Evolutionary conservation across 2,329 filamentous ascomycete genomes (phyloP).

Genomic region (Juglanconis oblonga): DNA sequence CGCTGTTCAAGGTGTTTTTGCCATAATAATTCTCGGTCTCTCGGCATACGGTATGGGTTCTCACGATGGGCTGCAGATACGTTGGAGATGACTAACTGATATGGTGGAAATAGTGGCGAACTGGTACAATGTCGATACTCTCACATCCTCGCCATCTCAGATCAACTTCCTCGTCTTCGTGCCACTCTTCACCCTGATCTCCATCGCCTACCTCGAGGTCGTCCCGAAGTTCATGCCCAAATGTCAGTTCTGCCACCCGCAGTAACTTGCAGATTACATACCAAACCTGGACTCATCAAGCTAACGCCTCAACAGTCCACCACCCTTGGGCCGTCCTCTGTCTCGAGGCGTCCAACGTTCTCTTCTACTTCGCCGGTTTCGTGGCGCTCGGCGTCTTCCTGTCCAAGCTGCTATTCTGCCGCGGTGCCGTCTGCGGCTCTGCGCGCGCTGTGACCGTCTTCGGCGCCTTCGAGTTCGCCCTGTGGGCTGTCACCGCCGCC

Average conservation of each 20-base stretch:
- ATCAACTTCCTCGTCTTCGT: conserved; percentile 58
- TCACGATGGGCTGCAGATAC: not conserved
- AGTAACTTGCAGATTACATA: not conserved
- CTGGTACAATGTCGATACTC: conserved; percentile 57
- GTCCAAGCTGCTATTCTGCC: conserved; percentile 52
- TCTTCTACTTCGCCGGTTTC: conserved; percentile 60
- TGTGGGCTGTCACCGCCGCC: conserved; percentile 49
- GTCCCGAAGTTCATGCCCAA: conserved; percentile 43
- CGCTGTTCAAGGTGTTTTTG: conserved; percentile 42
- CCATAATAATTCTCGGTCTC: conserved; percentile 44
- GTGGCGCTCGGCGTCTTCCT: conserved; percentile 57
- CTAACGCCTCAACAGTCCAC: conserved; percentile 30
- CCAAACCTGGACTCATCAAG: not conserved
- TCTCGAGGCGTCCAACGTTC: conserved; percentile 48
- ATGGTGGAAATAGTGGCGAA: conserved; percentile 46
- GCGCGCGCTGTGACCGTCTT: conserved; percentile 54
- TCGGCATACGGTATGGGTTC: conserved; percentile 47
- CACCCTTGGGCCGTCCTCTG: conserved; percentile 48
- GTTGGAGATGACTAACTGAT: conserved; percentile 11
- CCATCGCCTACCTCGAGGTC: conserved; percentile 52
- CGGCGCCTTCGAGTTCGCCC: conserved; percentile 49
- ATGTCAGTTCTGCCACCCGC: conserved; percentile 26
- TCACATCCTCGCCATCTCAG: conserved; percentile 50
- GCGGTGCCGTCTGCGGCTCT: conserved; percentile 53
- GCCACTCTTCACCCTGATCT: conserved; percentile 52